phyloP scores from a whole-genome alignment of 163 green algal species.

The Chlorella variabilis region DNA sequence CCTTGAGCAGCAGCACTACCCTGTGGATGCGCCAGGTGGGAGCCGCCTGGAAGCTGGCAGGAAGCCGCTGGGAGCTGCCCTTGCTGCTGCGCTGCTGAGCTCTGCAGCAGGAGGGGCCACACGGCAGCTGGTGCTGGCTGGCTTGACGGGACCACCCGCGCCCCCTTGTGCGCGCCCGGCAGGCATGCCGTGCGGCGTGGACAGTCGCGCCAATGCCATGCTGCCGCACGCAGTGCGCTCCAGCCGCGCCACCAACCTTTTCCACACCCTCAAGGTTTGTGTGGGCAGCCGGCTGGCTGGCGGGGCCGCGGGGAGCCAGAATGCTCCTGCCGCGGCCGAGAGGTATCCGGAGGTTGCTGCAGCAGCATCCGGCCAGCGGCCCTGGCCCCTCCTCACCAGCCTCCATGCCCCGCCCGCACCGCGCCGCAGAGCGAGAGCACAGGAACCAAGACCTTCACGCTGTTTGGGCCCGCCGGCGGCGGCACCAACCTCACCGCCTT shows the following conservation, averaged over 20 bases:
- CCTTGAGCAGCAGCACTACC: background rate
- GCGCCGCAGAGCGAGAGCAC: constrained; percentile 49
- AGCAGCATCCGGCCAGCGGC: no score
- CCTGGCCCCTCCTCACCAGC: no score
- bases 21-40: constrained; percentile 18
- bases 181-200: constrained; percentile 47
- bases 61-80: no score
- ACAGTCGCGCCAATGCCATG: constrained; percentile 39
- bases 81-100: no score
- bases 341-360: no score
- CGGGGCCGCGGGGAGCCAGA: no score
- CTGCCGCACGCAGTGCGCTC: constrained; percentile 48
- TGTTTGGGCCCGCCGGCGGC: constrained; percentile 49
- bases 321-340: no score
- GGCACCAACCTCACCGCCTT: constrained; percentile 55
- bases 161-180: background rate
- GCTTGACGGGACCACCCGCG: no score
- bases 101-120: no score
- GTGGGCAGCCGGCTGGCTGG: no score
- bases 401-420: constrained; percentile 4
- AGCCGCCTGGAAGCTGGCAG: no score
- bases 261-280: constrained; percentile 45
- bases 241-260: constrained; percentile 42
- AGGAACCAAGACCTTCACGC: constrained; percentile 51
- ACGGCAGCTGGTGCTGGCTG: no score